A percentile compares a stretch with the other conserved stretches of the same genome.
Evolutionary conservation across 495 filamentous ascomycete species (phyloP).

Genomic region (Pyronema omphalodes): DNA sequence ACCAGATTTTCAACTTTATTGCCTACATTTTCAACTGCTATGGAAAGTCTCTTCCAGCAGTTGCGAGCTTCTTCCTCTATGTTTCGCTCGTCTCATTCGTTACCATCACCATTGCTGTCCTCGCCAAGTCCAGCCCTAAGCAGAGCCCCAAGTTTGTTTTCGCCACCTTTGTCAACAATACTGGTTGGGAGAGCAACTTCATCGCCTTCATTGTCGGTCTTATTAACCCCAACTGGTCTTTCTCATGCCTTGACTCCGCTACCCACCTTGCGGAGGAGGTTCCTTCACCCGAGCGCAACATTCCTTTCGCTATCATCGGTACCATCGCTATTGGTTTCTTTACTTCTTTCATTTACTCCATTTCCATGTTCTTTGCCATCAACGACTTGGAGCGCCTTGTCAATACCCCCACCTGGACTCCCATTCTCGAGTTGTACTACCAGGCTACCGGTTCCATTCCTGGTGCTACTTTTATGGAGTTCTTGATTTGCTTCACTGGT

Average conservation of each 20-base stretch:
- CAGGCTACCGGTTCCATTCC: constrained; percentile 33
- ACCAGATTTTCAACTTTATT: constrained; percentile 36
- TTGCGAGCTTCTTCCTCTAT: constrained; percentile 32
- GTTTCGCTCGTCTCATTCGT: constrained; percentile 35
- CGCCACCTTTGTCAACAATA: constrained; percentile 41
- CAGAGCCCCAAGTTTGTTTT: constrained; percentile 42
- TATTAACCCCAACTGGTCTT: constrained; percentile 43
- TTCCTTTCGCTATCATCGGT: constrained; percentile 39
- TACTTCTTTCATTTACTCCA: constrained; percentile 37
- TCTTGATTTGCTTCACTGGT: constrained; percentile 37
- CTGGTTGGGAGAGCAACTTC: constrained; percentile 38
- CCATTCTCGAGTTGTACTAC: constrained; percentile 40
- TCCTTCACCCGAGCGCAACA: constrained; percentile 29
- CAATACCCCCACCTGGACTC: constrained; percentile 34
- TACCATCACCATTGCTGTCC: constrained; percentile 38
- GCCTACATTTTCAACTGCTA: constrained; percentile 44
- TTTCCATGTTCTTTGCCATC: constrained; percentile 43
- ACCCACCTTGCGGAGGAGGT: constrained; percentile 50
- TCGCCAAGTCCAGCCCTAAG: constrained; percentile 36
- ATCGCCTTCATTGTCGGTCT: constrained; percentile 50
- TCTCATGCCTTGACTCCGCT: constrained; percentile 41
- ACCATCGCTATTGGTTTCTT: constrained; percentile 41
- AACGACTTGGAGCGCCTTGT: constrained; percentile 32
- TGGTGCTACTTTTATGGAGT: constrained; percentile 38
- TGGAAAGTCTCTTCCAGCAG: constrained; percentile 32